Conservation (phyloP, 176 grass and related monocot genomes). For the Microstegium vimineum region DNA sequence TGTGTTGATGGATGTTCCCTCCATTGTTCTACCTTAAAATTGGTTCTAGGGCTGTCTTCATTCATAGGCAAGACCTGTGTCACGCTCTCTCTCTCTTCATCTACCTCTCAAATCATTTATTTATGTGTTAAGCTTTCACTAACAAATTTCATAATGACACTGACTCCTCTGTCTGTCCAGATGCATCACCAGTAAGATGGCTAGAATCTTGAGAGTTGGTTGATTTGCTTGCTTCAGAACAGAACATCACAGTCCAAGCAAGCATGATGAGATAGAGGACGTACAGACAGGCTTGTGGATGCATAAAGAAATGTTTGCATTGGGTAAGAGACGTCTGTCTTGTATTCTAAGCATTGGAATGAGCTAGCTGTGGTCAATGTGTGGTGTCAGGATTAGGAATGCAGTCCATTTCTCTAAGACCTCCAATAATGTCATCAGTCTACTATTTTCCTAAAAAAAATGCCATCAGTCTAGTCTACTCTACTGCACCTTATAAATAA, state of each 20-base stretch:
- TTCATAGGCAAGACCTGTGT: not conserved
- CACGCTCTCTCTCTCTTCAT: not conserved
- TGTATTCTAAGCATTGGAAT: slow-evolving; percentile 39
- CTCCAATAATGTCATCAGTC: not conserved
- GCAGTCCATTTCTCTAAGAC: slow-evolving; percentile 50
- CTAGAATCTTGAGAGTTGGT: slow-evolving; percentile 12
- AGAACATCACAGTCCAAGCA: slow-evolving; percentile 22
- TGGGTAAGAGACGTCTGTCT: slow-evolving; percentile 20
- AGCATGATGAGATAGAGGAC: slow-evolving; percentile 8
- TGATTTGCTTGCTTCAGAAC: slow-evolving; percentile 29
- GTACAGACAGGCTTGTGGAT: slow-evolving; percentile 18
- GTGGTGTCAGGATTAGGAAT: slow-evolving; percentile 54
- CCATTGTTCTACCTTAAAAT: slow-evolving; percentile 3
- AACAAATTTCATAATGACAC: not conserved
- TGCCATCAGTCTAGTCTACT: slow-evolving; percentile 17
- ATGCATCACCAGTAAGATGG: not conserved
- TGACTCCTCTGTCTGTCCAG: slow-evolving; percentile 9
- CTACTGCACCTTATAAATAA: slow-evolving; percentile 12
- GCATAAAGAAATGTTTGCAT: slow-evolving; percentile 30
- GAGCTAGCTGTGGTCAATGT: slow-evolving; percentile 30
- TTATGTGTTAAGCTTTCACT: not conserved
- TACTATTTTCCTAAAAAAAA: not conserved
- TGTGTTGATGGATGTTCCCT: not conserved
- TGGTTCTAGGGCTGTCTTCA: slow-evolving; percentile 16
- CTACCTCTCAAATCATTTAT: not conserved